A percentile compares a stretch with the other conserved stretches of the same genome.
Evolutionary conservation across 1,284 basidiomycete genomes (phyloP).

Genomic region (Rhodotorula sp.): DNA sequence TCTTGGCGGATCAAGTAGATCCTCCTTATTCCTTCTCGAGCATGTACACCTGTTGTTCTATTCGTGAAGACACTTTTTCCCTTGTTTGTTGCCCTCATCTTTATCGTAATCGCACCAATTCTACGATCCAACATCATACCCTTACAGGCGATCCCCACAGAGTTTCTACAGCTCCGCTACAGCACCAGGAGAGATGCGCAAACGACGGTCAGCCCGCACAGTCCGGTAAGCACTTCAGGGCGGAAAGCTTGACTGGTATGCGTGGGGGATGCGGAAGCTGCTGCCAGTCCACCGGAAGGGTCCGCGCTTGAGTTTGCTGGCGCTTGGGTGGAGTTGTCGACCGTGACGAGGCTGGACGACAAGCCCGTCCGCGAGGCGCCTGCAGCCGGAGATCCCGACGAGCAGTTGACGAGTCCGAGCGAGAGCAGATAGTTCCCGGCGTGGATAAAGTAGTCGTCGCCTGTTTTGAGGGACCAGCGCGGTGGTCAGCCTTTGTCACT

Average conservation of each 20-base stretch:
- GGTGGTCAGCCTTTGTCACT: too few species aligned
- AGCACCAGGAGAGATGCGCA: too few species aligned
- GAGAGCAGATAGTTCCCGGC: conserved; percentile 21
- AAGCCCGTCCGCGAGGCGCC: conserved; percentile 1
- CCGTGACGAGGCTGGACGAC: too few species aligned
- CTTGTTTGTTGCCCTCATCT: background rate
- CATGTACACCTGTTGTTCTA: too few species aligned
- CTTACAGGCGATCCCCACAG: background rate
- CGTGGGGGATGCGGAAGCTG: too few species aligned
- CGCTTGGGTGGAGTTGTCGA: too few species aligned
- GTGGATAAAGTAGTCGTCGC: conserved; percentile 48
- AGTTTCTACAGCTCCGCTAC: background rate
- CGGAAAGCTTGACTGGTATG: too few species aligned
- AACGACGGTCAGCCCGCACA: too few species aligned
- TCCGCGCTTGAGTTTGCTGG: too few species aligned
- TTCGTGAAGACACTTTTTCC: background rate
- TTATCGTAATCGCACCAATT: background rate
- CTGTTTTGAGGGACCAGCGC: conserved; percentile 42
- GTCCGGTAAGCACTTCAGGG: too few species aligned
- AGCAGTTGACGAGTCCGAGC: conserved; percentile 26
- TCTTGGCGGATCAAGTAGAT: conserved; percentile 14
- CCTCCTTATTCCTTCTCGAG: too few species aligned
- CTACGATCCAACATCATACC: background rate
- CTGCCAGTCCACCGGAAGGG: too few species aligned
- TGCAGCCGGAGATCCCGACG: conserved; percentile 8